phyloP scores from a whole-genome alignment of 148 eudicot genomes.

The Cornus suecica region DNA sequence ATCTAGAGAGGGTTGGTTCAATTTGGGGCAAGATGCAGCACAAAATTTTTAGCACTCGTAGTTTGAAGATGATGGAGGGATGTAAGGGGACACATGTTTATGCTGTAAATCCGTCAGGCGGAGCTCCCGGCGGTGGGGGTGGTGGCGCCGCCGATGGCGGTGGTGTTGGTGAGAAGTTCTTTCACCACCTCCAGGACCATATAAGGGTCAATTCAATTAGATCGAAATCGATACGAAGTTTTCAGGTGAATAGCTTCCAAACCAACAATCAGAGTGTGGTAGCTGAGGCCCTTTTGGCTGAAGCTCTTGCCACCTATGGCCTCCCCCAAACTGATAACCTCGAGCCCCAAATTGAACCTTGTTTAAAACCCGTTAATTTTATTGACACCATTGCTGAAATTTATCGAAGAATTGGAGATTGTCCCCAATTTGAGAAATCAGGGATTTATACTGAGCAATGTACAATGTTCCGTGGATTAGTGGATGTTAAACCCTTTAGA shows the following conservation, averaged over 20 bases:
- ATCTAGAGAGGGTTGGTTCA: not conserved
- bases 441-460: slow-evolving; percentile 43
- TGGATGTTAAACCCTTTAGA: slow-evolving; percentile 49
- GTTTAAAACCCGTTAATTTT: slow-evolving; percentile 42
- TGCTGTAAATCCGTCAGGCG: slow-evolving; percentile 31
- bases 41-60: slow-evolving; percentile 55
- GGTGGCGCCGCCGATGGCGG: slow-evolving; percentile 9
- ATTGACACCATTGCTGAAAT: slow-evolving; percentile 47
- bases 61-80: slow-evolving; percentile 59
- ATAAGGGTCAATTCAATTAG: slow-evolving; percentile 62
- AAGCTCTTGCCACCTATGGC: slow-evolving; percentile 36
- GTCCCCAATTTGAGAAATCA: slow-evolving; percentile 35
- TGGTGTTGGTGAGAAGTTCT: slow-evolving; percentile 50
- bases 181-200: slow-evolving; percentile 65
- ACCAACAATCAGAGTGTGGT: slow-evolving; percentile 19
- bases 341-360: slow-evolving; percentile 49
- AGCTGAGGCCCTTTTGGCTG: slow-evolving; percentile 40
- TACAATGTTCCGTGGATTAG: slow-evolving; percentile 35
- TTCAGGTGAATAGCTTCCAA: slow-evolving; percentile 21
- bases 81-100: slow-evolving; percentile 49
- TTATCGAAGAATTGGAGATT: slow-evolving; percentile 31
- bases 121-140: slow-evolving; percentile 12
- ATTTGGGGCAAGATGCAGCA: slow-evolving; percentile 45
- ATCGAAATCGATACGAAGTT: slow-evolving; percentile 37
- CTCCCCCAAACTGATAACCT: slow-evolving; percentile 36